Base-by-base conservation (phyloP, 2,329 filamentous ascomycete species). In the Aspergillus vadensis region DNA sequence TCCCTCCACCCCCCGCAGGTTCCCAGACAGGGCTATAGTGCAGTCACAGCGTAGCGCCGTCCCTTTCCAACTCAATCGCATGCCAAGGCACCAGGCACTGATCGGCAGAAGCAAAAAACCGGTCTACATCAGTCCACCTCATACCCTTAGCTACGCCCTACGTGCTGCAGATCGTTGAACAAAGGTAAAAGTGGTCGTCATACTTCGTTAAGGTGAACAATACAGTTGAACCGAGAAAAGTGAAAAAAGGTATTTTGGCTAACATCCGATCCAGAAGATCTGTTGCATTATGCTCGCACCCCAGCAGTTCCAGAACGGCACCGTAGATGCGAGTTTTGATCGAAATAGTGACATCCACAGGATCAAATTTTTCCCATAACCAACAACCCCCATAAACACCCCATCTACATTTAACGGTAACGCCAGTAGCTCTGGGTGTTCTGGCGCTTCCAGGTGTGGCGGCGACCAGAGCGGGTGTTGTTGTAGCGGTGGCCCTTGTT, bases 391-490 rank as follows among this genome's bases (percentile, higher is more conserved):
- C 64, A 47, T 21, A 38, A 57, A 64, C 67, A 68, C 67, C 68
- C 67, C 65, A 62, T 67, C 62, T 67, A 72, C 72, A 64, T 67
- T 69, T 80, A 97, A 84, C 93, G 88, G 91, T 97, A 97, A 83
- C 93, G 89, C 93, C 94, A 97, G 81, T 97, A 91, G 77, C 91
- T 96, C 81, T 97, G 89, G 82, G 94, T 99, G 91, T 99, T 99
- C 88, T 97, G 92, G 81, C 91, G 88, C 91, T 97, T 97, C 96
- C 95, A 99, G 81, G 94, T 99, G 92, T 99, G 97, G 87, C 96
- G 94, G 83, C 95, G 89, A 78, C 95, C 95, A 75, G 92, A 91
- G 74, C 86, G 86, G 82, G 95, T 99, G 88, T 99, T 97, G 92
- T 94, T 97, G 92, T 91, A 99, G 79, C 90, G 88, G 85, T 98